Evolutionary conservation across 1,284 basidiomycete genomes (phyloP), one percentile per base, ranked within the genome.

Genomic region (Ceratorhiza oryzae-sativae): DNA sequence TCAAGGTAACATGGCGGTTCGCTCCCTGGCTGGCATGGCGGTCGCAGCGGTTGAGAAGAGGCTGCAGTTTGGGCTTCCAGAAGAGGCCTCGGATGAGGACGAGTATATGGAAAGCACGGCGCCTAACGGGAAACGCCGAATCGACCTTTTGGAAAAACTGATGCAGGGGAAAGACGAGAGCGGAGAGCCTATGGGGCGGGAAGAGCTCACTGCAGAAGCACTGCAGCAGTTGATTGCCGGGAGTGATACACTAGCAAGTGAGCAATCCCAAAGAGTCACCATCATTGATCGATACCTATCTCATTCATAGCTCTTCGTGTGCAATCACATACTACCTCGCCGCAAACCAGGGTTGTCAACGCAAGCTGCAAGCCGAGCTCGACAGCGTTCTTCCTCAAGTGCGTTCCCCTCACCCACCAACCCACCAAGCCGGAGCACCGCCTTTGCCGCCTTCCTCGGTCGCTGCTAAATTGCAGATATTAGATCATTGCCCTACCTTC

Each of bases 121-220:
- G 1, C 84, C 83, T 0, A 90, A 91, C 75, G 79, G 78, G 5
- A 79, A 79, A 30, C 82, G 83, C 49, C 85, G 92, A 41, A 85
- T 88, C 23, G 94, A 96, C 79, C 82, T 96, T 58, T 82, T 96
- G 49, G 88, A 88, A 76, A 92, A 93, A 79, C 83, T 96, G 15
- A 90, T 93, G 78, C 82, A 85, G 58, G 92, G 88, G 27, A 86
- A 86, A 76, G 94, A 95, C 78, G 88, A 89, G 68, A 85, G 89
- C 23, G 94, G 94, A 15, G 86, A 91, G 27, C 86, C 84, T 0
- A 90, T 95, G 90, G 87, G 89, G 0, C 84, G 85, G 58, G 86
- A 87, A 77, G 93, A 95, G 79, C 82, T 95, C 73, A 95, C 93
- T 1, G 93, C 92, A 0, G 93, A 95, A 80, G 93, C 90, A 25